phyloP scores from a whole-genome alignment of 169 alveolate genomes.

The Plasmodium adleri region DNA sequence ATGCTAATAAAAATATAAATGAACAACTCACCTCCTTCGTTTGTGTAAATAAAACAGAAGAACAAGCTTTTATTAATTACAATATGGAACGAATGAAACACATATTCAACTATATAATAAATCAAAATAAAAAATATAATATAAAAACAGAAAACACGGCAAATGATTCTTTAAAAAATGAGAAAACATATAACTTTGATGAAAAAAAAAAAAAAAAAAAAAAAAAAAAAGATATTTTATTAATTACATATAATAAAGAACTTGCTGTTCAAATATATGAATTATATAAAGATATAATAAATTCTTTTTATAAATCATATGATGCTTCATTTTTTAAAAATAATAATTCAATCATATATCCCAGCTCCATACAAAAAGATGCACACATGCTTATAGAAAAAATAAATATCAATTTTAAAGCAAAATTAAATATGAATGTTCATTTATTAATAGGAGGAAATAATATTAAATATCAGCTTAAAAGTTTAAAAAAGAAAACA shows the following conservation, averaged over 20 bases:
- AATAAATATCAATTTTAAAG: conserved; percentile 24
- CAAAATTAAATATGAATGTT: conserved; percentile 28
- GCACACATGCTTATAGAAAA: conserved; percentile 4
- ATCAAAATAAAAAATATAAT: neutral
- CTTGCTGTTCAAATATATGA: conserved; percentile 51
- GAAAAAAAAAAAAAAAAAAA: neutral
- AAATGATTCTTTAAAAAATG: neutral
- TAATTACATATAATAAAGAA: conserved; percentile 56
- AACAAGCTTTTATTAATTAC: conserved; percentile 4
- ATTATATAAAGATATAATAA: conserved; percentile 43
- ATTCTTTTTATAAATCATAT: conserved; percentile 45
- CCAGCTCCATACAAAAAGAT: neutral
- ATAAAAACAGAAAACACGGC: neutral
- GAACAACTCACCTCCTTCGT: conserved; percentile 27
- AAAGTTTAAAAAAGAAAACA: conserved; percentile 25
- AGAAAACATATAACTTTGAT: neutral
- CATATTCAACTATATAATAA: neutral
- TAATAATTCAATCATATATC: conserved; percentile 15
- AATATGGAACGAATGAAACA: neutral
- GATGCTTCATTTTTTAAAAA: conserved; percentile 16
- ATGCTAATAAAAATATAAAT: conserved; percentile 27
- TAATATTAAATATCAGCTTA: conserved; percentile 49
- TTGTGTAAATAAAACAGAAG: conserved; percentile 2
- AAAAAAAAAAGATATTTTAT: conserved; percentile 23
- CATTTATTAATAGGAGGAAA: conserved; percentile 57